Conservation (phyloP, 2,329 filamentous ascomycete species). For the Venturia oleaginea region DNA sequence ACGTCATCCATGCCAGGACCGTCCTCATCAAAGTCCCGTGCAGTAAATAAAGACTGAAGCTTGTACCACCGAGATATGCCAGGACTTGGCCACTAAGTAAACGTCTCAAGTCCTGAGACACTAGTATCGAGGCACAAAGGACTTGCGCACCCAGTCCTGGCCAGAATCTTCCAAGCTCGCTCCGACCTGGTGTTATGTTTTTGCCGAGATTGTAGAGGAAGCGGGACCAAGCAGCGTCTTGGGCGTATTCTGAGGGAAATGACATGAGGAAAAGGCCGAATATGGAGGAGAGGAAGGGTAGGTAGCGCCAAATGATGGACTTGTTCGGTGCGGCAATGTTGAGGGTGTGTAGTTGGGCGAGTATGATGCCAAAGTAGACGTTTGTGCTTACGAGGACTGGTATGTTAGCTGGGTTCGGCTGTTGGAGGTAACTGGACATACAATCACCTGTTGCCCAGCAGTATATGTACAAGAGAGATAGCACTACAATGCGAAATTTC, state of each 20-base stretch:
- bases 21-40: conserved; percentile 23
- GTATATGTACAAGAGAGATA: conserved; percentile 41
- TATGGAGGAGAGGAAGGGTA: conserved; percentile 19
- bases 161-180: conserved; percentile 21
- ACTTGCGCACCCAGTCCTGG: conserved; percentile 20
- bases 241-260: conserved; percentile 20
- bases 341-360: conserved; percentile 22
- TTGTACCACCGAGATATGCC: conserved; percentile 22
- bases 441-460: conserved; percentile 31
- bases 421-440: conserved; percentile 13
- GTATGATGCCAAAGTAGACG: conserved; percentile 21
- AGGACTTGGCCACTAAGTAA: conserved; percentile 19
- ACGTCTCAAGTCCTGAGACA: conserved; percentile 19
- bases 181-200: conserved; percentile 17
- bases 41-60: conserved; percentile 23
- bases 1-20: conserved; percentile 21
- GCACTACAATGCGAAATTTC: conserved; percentile 40
- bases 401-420: neutral
- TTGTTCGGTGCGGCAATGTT: conserved; percentile 19
- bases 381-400: conserved; percentile 18
- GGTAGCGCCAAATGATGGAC: conserved; percentile 16
- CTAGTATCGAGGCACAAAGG: conserved; percentile 20
- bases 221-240: conserved; percentile 21
- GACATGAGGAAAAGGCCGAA: conserved; percentile 21
- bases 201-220: conserved; percentile 15